Evolutionary conservation across 768 basidiomycete species (phyloP), one percentile per base, ranked within the genome.

Genomic region (Pulveroboletus sp.): DNA sequence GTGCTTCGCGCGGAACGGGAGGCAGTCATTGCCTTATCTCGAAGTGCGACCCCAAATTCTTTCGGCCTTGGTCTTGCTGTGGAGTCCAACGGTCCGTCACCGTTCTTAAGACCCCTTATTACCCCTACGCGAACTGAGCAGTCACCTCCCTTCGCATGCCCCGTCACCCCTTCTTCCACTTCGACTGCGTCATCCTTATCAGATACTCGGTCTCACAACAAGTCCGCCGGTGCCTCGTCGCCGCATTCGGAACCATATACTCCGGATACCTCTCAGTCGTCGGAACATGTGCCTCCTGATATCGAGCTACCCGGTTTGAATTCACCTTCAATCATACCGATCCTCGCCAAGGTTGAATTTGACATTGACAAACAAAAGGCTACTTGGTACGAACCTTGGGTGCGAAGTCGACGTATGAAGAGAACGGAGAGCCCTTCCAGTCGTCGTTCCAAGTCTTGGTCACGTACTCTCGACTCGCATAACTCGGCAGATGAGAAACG

Each of bases 261-360:
- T 6, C 81, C 79, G 4, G 78, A 79, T 55, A 78, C 78, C 4
- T 80, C 82, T 37, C 74, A 17, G 52, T 65, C 52, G 50, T 62
- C 59, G 49, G 66, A 67, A 48, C 52, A 66, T 8, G 75, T 68
- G 4, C 74, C 73, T 14, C 72, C 76, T 42, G 76, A 77, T 21
- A 70, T 88, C 49, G 76, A 83, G 46, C 75, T 89, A 9, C 83
- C 86, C 5, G 88, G 86, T 7, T 73, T 89, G 36, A 65, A 68
- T 49, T 81, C 83, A 6, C 67, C 79, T 41, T 79, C 84, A 24
- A 69, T 89, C 21, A 82, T 91, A 46, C 89, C 88, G 5, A 84
- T 96, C 49, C 77, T 98, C 27, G 94, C 93, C 43, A 94, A 94
- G 67, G 82, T 98, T 11, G 93, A 97, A 66, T 96, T 98, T 59